Percentiles rank a stretch among this genome's conserved stretches.
These are phyloP conservation scores for Dioszegia crocea DNA, from an alignment of 768 basidiomycete genomes.

Conservation along the genomic window DNA sequence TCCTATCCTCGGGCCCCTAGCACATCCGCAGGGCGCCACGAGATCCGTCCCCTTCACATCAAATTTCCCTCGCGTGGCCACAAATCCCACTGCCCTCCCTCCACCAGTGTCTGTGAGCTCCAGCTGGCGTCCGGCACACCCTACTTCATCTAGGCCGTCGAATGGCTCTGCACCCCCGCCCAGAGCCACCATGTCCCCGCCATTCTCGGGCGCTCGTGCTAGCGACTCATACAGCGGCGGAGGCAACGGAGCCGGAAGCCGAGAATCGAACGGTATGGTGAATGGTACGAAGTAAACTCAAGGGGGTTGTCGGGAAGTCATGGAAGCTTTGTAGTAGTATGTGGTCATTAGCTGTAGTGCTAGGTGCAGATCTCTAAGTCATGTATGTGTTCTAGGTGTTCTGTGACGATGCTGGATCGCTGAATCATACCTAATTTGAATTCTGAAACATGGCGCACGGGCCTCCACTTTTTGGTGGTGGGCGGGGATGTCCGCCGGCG, in stretches of 20 bases:
- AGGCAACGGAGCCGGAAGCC: too few species aligned
- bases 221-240: too few species aligned
- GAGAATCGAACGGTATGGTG: too few species aligned
- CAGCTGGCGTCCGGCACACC: constrained; percentile 1
- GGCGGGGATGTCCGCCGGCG: not conserved
- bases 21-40: not conserved
- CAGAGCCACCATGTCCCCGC: not conserved
- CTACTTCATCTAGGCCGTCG: not conserved
- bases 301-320: too few species aligned
- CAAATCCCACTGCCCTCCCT: not conserved
- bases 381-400: not conserved
- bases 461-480: not conserved
- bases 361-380: too few species aligned
- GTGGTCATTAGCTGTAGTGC: too few species aligned
- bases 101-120: not conserved
- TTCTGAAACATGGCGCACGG: not conserved
- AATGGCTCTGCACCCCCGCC: not conserved
- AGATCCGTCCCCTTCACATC: not conserved
- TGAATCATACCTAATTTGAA: not conserved
- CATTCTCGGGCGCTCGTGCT: not conserved
- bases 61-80: not conserved
- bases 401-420: too few species aligned
- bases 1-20: not conserved
- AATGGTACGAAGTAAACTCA: too few species aligned
- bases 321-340: too few species aligned